Base-by-base conservation (phyloP, 2,329 filamentous ascomycete genomes). In the Colletotrichum destructivum region DNA sequence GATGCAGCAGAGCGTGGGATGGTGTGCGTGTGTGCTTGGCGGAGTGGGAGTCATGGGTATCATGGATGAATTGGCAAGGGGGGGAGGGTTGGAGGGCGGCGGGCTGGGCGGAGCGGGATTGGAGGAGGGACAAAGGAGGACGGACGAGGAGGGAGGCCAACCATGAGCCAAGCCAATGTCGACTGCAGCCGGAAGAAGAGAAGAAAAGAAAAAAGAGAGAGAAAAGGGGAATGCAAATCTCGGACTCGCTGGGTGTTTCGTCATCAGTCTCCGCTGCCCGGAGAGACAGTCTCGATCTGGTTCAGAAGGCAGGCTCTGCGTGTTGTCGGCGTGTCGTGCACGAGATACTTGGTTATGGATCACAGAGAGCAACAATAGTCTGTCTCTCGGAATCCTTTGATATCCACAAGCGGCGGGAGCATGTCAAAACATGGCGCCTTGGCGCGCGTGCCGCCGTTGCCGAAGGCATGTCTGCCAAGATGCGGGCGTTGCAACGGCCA, bases 71-170 rank as follows among this genome's bases (percentile, higher is more conserved):
- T 31, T n/a, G 44, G 59, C 49, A 51, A 40, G 47, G 47, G 21
- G 61, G 52, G 23, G n/a, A n/a, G 23, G 23, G 23, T 38, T 64
- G 61, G 61, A 26, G 26, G 35, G 35, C 16, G 51, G 66, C 57
- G 68, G 63, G 51, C 38, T 47, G 55, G 63, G 69, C 69, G 69
- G 69, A 71, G 69, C 69, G 69, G 69, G 59, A 71, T 54, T 42
- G 46, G 57, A 66, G 64, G 40, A 7, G 26, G 26, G 26, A 5
- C 26, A 26, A 26, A 26, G 26, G 26, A 26, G 26, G 26, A 26
- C 26, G 26, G 26, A 26, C 26, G 26, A 26, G 26, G 26, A 26
- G 26, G 26, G 47, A 46, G 54, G 56, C 54, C 57, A 47, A 38
- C 23, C 52, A 38, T 3, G 52, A n/a, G 31, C 52, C 52, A 55